Conservation (phyloP, 1,284 basidiomycete species). For the Mycena sp. region DNA sequence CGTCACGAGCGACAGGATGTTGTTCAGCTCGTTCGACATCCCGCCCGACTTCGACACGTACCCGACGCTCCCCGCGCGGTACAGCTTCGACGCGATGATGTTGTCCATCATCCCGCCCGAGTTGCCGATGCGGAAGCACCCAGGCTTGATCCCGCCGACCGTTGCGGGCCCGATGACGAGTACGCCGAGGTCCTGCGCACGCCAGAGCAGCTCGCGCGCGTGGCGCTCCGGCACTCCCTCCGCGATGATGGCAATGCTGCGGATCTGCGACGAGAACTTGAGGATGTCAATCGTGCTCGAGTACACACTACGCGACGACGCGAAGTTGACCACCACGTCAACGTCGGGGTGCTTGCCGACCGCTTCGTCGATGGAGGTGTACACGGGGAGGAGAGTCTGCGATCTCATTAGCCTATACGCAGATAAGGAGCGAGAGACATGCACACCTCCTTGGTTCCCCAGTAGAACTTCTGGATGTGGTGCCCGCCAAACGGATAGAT, state of each 20-base stretch:
- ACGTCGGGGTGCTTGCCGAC: constrained; percentile 96
- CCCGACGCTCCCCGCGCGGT: constrained; percentile 96
- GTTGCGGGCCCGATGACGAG: constrained; percentile 99
- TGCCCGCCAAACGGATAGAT: constrained; percentile 99
- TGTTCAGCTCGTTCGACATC: constrained; percentile 99
- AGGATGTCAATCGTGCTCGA: constrained; percentile 93
- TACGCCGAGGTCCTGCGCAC: constrained; percentile 87
- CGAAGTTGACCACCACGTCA: constrained; percentile 99
- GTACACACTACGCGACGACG: constrained; percentile 95
- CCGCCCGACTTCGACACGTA: constrained; percentile 99
- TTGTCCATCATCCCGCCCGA: constrained; percentile 99
- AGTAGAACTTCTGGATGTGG: constrained; percentile 99
- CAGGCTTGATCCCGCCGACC: constrained; percentile 99
- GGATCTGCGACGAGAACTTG: constrained; percentile 65
- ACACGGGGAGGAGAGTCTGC: constrained; percentile 92
- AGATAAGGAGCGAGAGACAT: too few relatives aligned
- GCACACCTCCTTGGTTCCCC: constrained; percentile 91
- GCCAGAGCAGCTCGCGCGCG: constrained; percentile 94
- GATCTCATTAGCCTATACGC: too few relatives aligned
- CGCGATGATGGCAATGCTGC: constrained; percentile 92
- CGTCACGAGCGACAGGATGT: constrained; percentile 97
- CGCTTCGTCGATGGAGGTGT: constrained; percentile 93
- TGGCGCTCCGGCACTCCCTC: constrained; percentile 99
- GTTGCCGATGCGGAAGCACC: constrained; percentile 99
- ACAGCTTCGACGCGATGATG: constrained; percentile 98